Percentiles rank a stretch among this genome's conserved stretches.
Evolutionary conservation across 2,329 filamentous ascomycete species (phyloP).

Genomic region (Diaporthe destruens): DNA sequence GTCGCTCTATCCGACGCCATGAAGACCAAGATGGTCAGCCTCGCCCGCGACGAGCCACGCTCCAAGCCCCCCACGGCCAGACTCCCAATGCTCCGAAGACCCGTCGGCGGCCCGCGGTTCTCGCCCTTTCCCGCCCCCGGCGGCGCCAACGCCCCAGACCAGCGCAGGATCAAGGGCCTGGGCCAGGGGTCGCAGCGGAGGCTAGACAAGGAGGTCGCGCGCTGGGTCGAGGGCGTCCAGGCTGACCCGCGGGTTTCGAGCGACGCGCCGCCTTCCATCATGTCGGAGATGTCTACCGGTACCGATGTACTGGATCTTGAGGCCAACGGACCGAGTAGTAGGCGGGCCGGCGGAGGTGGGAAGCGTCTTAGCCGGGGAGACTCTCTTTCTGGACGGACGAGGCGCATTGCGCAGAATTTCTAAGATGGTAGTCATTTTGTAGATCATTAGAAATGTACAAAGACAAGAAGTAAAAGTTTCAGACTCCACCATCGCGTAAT

Average conservation of each 20-base stretch:
- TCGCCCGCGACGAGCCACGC: conserved; percentile 10
- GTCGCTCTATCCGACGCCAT: background rate
- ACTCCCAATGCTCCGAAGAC: conserved; percentile 1
- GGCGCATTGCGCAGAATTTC: conserved; percentile 28
- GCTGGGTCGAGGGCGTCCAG: conserved; percentile 20
- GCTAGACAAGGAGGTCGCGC: conserved; percentile 15
- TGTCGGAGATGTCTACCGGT: conserved; percentile 9
- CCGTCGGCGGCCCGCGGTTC: background rate
- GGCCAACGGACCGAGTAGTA: background rate
- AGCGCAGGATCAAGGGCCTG: conserved; percentile 30
- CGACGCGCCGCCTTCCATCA: conserved; percentile 8
- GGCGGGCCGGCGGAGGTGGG: background rate
- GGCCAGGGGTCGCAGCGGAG: conserved; percentile 32
- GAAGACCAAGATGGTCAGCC: background rate
- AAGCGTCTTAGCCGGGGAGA: background rate
- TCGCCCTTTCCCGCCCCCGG: background rate
- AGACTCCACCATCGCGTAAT: background rate
- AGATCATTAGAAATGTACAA: conserved; percentile 22
- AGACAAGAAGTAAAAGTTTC: background rate
- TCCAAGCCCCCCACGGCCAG: conserved; percentile 11
- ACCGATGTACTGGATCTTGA: conserved; percentile 6
- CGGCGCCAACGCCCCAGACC: background rate
- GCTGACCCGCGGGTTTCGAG: conserved; percentile 12
- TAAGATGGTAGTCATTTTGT: conserved; percentile 6
- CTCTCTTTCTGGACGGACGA: background rate